Evolutionary conservation across 1,284 basidiomycete genomes (phyloP).

Genomic region (Heliocybe sulcata): DNA sequence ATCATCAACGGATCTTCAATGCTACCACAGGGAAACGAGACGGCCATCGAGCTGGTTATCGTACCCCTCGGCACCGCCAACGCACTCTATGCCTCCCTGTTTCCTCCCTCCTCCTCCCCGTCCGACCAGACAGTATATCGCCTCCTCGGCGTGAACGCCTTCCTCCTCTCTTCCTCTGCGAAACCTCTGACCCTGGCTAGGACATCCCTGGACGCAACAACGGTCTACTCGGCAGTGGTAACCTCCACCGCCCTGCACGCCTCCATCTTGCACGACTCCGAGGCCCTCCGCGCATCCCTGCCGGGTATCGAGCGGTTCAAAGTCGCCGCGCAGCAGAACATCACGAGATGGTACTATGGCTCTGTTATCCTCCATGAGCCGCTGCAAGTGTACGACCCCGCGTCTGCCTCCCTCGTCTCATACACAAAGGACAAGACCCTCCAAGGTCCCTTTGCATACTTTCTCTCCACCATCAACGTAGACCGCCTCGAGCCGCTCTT

Average conservation of each 20-base stretch:
- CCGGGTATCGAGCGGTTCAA: constrained; percentile 85
- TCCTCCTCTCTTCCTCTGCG: constrained; percentile 26
- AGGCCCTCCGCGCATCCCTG: constrained; percentile 57
- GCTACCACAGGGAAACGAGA: background rate
- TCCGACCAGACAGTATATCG: constrained; percentile 30
- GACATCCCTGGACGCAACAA: constrained; percentile 29
- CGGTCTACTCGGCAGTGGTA: constrained; percentile 51
- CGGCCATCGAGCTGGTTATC: constrained; percentile 37
- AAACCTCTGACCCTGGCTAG: constrained; percentile 52
- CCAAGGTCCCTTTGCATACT: constrained; percentile 84
- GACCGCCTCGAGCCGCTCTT: constrained; percentile 82
- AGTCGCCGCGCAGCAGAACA: constrained; percentile 74
- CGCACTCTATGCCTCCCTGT: constrained; percentile 74
- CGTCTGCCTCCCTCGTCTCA: constrained; percentile 39
- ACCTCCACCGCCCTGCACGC: constrained; percentile 86
- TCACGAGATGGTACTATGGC: constrained; percentile 65
- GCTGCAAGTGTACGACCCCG: constrained; percentile 50
- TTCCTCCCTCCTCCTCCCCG: constrained; percentile 28
- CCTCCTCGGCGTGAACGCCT: constrained; percentile 47
- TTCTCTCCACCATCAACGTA: constrained; percentile 75
- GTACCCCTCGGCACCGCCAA: constrained; percentile 92
- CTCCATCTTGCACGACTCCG: constrained; percentile 76
- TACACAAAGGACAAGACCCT: constrained; percentile 31
- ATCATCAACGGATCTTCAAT: constrained; percentile 47
- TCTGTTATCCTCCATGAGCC: constrained; percentile 42